Percentiles rank a stretch among this genome's conserved stretches.
Conservation (phyloP, 371 early-diverging fungal genomes). For the Entomophthora muscae region DNA sequence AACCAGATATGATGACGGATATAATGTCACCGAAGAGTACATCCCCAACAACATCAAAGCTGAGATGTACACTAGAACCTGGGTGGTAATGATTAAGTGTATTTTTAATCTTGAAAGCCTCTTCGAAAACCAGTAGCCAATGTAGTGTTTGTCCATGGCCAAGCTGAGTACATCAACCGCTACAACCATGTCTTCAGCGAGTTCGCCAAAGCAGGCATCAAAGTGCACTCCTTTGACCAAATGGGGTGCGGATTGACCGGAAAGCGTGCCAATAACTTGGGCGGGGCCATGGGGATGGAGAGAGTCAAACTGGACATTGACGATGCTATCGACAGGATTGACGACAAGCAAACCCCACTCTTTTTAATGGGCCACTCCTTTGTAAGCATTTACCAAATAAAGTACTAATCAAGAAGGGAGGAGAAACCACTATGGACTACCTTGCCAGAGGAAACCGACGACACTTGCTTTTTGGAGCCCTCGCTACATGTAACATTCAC, state of each 20-base stretch:
- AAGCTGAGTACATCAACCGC: slow-evolving; percentile 41
- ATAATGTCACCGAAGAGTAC: too few species aligned
- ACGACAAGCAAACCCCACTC: slow-evolving; percentile 23
- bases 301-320: slow-evolving; percentile 47
- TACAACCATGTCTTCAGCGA: too few species aligned
- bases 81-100: too few species aligned
- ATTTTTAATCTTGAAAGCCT: too few species aligned
- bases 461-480: slow-evolving; percentile 22
- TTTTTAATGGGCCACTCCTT: slow-evolving; percentile 45
- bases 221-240: slow-evolving; percentile 36
- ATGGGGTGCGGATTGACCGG: too few species aligned
- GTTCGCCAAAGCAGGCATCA: slow-evolving; percentile 35
- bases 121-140: too few species aligned
- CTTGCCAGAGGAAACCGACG: slow-evolving; percentile 19
- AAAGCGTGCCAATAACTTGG: too few species aligned
- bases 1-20: too few species aligned
- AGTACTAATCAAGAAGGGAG: slow-evolving; percentile 31
- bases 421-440: slow-evolving; percentile 30
- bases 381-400: slow-evolving; percentile 19
- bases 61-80: too few species aligned
- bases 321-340: slow-evolving; percentile 21
- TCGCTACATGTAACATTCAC: too few species aligned
- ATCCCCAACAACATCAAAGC: too few species aligned
- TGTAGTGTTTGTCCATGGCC: slow-evolving; percentile 27
- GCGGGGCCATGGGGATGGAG: too few species aligned